Base-by-base conservation (phyloP, 2,329 filamentous ascomycete species). In the Orbilia blumenaviensis region DNA sequence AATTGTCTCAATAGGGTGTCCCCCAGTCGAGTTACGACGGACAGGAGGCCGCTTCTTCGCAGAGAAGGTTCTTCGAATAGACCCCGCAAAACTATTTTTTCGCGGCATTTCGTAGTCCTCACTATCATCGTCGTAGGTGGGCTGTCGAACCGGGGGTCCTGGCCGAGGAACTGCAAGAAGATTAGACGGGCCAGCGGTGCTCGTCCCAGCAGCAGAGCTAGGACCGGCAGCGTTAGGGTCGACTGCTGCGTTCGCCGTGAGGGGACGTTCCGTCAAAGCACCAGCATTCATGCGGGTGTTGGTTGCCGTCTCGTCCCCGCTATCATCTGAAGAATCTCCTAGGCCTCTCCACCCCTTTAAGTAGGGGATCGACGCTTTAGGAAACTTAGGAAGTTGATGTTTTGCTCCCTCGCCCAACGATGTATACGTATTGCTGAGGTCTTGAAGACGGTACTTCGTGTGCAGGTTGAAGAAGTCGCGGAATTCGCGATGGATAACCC, bases 381-480 rank as follows among this genome's bases (percentile, higher is more conserved):
- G 95, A 77, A 99, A 99, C 16, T 91, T 91, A 14, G 95, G 95
- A 79, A 98, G 90, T 81, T 92, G 94, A 62, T 92, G 90, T 10
- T 86, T 82, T 73, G 91, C 90, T 56, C 86, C 86, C 62, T 91
- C 86, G 79, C 92, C 89, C 36, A 93, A 89, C 78, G 94, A 92
- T 79, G 92, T 93, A 23, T 69, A 69, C 3, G 66, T 62, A 78
- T 96, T 92, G 75, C 93, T 94, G 76, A 91, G 90, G 72, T 92
- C 88, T 73, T 94, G 91, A 64, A 96, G 86, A 82, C 95, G 96
- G 86, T 98, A 99, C 80, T 96, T 94, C 81, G 93, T 86, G 83
- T 99, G 95, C 36, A 99, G 85, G 80, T 97, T 96, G 79, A 92
- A 89, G 80, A 99, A 97, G 81, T 99, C 95, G 79, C 89, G 87